Evolutionary conservation across 805 yeast species (phyloP).

Genomic region (Zygosaccharomyces rouxii): DNA sequence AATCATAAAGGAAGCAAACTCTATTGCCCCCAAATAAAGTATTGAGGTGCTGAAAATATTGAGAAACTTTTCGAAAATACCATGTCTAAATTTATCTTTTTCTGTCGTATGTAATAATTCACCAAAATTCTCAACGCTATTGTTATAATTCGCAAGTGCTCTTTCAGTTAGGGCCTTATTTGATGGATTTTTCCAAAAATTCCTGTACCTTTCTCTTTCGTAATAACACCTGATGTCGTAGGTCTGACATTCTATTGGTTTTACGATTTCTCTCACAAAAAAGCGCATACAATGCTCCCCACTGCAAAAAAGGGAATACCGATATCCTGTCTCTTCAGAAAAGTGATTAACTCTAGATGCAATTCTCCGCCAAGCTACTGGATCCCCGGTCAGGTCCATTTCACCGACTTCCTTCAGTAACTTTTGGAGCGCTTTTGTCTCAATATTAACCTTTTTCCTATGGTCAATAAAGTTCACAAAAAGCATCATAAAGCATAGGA

Average conservation of each 20-base stretch:
- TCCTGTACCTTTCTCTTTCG: neutral
- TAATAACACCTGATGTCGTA: neutral
- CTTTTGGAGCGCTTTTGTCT: neutral
- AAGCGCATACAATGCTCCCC: too few relatives aligned
- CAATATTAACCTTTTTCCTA: neutral
- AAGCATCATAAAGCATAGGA: neutral
- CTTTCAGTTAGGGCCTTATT: too few relatives aligned
- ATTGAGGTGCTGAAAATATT: neutral
- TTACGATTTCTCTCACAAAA: too few relatives aligned
- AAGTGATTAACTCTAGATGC: too few relatives aligned
- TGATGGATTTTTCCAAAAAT: too few relatives aligned
- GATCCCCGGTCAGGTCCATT: too few relatives aligned
- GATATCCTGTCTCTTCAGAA: too few relatives aligned
- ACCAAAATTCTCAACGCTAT: neutral
- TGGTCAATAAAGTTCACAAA: neutral
- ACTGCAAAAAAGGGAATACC: too few relatives aligned
- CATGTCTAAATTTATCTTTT: neutral
- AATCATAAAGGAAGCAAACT: neutral
- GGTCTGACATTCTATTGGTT: neutral
- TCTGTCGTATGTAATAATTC: neutral
- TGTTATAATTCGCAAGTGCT: neutral
- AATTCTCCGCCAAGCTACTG: too few relatives aligned
- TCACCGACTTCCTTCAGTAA: neutral
- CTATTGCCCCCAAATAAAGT: neutral
- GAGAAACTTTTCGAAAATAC: neutral